These are phyloP conservation scores for Corinectria fuckeliana DNA, from an alignment of 2,329 filamentous ascomycete genomes.

Conservation along the genomic window DNA sequence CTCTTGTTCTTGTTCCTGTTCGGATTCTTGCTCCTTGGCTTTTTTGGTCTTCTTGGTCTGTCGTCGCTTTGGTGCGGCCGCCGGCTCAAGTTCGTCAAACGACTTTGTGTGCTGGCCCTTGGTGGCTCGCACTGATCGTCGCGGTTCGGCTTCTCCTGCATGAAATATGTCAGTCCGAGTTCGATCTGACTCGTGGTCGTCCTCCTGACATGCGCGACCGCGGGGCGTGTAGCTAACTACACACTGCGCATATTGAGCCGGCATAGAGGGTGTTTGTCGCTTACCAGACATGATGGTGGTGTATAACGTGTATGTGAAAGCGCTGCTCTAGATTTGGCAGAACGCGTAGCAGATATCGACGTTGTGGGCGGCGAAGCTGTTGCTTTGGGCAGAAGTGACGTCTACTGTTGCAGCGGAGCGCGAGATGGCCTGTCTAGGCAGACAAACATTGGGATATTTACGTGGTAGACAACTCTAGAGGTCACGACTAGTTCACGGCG, in stretches of 20 bases:
- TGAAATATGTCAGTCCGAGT: slow-evolving; percentile 31
- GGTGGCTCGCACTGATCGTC: slow-evolving; percentile 92
- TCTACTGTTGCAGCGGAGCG: slow-evolving; percentile 41
- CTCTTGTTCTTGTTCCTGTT: slow-evolving; percentile 60
- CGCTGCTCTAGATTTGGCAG: slow-evolving; percentile 15
- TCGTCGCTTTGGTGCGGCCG: slow-evolving; percentile 61
- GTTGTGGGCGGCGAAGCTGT: slow-evolving; percentile 20
- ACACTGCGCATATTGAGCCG: slow-evolving; percentile 22
- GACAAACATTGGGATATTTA: slow-evolving; percentile 42
- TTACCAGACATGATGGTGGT: slow-evolving; percentile 46
- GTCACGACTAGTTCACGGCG: slow-evolving; percentile 44
- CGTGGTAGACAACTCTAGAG: slow-evolving; percentile 42
- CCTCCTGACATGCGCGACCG: slow-evolving; percentile 14
- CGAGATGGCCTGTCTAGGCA: slow-evolving; percentile 35
- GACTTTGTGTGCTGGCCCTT: slow-evolving; percentile 95
- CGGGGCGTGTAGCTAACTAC: slow-evolving; percentile 12
- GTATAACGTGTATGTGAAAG: slow-evolving; percentile 15
- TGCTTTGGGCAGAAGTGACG: slow-evolving; percentile 25
- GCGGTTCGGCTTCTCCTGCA: slow-evolving; percentile 71
- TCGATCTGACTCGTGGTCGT: slow-evolving; percentile 15
- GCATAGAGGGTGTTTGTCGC: slow-evolving; percentile 33
- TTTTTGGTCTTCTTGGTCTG: slow-evolving; percentile 60
- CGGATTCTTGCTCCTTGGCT: slow-evolving; percentile 66
- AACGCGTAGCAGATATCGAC: slow-evolving; percentile 5
- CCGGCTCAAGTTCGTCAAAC: slow-evolving; percentile 74